A percentile compares a stretch with the other conserved stretches of the same genome.
Evolutionary conservation across 2,329 filamentous ascomycete species (phyloP).

Genomic region (Penicillium fuscoglaucum): DNA sequence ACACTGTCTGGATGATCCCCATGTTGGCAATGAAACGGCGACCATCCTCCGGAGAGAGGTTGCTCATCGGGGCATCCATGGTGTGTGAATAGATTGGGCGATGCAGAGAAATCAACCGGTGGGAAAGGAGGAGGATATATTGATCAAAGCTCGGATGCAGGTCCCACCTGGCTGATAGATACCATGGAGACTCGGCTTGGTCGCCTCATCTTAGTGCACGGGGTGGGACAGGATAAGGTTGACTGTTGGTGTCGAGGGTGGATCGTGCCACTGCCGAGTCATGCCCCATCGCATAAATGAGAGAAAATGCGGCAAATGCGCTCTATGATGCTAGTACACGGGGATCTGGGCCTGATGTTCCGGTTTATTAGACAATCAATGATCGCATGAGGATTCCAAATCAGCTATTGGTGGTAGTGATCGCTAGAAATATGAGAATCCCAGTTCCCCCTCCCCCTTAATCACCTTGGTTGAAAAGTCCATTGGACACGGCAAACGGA

Average conservation of each 20-base stretch:
- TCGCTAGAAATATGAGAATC: neutral
- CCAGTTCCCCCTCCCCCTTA: neutral
- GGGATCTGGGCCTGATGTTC: neutral
- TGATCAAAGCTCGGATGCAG: neutral
- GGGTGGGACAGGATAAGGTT: slow-evolving; percentile 5
- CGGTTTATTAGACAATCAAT: neutral
- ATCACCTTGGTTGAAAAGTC: neutral
- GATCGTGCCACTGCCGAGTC: neutral
- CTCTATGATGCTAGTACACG: slow-evolving; percentile 1
- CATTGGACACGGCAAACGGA: slow-evolving; percentile 1
- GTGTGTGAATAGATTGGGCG: neutral
- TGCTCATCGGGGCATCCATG: slow-evolving; percentile 12
- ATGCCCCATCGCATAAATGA: neutral
- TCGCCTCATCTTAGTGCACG: neutral
- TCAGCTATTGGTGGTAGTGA: neutral
- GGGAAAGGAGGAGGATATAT: neutral
- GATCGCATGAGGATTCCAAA: neutral
- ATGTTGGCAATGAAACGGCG: neutral
- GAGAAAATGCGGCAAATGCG: neutral
- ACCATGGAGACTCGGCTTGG: neutral
- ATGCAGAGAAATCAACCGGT: neutral
- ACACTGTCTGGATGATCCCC: neutral
- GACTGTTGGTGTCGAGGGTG: neutral
- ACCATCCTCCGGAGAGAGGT: slow-evolving; percentile 2
- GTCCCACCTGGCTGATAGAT: neutral